A percentile compares a stretch with the other conserved stretches of the same genome.
phyloP scores from a whole-genome alignment of 495 filamentous ascomycete species.

The Xanthoparmelia taractica region DNA sequence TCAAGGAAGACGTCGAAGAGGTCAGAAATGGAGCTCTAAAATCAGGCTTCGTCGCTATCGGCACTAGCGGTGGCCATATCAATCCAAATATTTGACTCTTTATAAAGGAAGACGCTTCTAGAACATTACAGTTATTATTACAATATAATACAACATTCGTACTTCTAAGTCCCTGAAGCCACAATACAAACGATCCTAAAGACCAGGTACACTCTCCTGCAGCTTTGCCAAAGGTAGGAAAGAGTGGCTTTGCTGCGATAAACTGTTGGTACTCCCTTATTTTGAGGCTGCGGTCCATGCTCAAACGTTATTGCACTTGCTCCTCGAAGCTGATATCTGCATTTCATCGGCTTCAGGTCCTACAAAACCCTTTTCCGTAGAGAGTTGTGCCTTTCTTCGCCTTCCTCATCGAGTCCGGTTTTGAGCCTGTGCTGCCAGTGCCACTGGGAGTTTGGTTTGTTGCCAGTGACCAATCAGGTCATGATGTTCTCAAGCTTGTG shows the following conservation, averaged over 20 bases:
- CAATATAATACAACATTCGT: background rate
- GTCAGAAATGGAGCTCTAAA: background rate
- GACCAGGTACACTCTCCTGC: background rate
- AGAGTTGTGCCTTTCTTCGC: background rate
- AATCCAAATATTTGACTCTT: background rate
- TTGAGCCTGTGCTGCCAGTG: background rate
- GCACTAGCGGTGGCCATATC: background rate
- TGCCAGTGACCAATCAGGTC: background rate
- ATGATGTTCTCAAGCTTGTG: background rate
- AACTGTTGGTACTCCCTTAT: background rate
- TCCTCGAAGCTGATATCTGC: background rate
- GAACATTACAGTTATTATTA: no score
- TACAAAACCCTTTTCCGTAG: background rate
- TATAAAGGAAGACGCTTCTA: no score
- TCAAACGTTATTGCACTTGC: background rate
- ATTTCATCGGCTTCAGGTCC: background rate
- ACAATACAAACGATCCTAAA: background rate
- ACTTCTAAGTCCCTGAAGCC: background rate
- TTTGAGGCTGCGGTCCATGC: background rate
- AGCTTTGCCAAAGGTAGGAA: background rate
- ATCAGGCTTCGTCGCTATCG: background rate
- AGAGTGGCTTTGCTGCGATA: background rate
- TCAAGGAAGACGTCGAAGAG: background rate
- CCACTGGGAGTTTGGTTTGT: background rate
- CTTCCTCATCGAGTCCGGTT: background rate